phyloP scores from a whole-genome alignment of 2,329 filamentous ascomycete genomes.

The Cytospora piceae region DNA sequence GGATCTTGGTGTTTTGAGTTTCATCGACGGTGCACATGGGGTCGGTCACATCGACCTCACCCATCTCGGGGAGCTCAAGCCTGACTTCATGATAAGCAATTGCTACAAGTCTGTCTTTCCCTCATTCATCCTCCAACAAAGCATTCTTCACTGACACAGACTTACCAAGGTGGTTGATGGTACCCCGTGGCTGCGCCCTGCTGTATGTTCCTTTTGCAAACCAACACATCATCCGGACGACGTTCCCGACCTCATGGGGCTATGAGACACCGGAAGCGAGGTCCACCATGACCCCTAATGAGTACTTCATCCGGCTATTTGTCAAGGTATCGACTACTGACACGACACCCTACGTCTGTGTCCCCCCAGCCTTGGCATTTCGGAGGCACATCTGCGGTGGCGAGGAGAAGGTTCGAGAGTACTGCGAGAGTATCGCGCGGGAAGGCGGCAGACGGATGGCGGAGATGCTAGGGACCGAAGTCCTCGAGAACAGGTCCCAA shows the following conservation, averaged over 20 bases:
- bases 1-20: slow-evolving; percentile 62
- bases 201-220: slow-evolving; percentile 70
- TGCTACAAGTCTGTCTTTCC: slow-evolving; percentile 60
- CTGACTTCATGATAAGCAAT: slow-evolving; percentile 76
- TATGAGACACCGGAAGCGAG: slow-evolving; percentile 51
- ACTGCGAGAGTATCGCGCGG: slow-evolving; percentile 57
- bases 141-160: slow-evolving; percentile 25
- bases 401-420: slow-evolving; percentile 64
- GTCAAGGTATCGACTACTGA: slow-evolving; percentile 70
- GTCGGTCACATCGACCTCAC: slow-evolving; percentile 69
- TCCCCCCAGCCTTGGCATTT: slow-evolving; percentile 66
- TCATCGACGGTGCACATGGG: slow-evolving; percentile 73
- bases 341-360: slow-evolving; percentile 63
- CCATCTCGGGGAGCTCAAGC: slow-evolving; percentile 58
- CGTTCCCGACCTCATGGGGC: slow-evolving; percentile 71
- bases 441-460: slow-evolving; percentile 61
- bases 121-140: slow-evolving; percentile 3
- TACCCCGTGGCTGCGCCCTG: slow-evolving; percentile 70
- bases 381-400: slow-evolving; percentile 64
- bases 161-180: slow-evolving; percentile 64
- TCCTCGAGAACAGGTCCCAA: slow-evolving; percentile 59
- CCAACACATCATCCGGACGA: slow-evolving; percentile 67
- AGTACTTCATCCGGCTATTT: slow-evolving; percentile 64
- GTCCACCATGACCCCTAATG: slow-evolving; percentile 40
- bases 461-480: slow-evolving; percentile 61